Evolutionary conservation across 148 eudicot genomes (phyloP).

Genomic region (Diospyros kaki): DNA sequence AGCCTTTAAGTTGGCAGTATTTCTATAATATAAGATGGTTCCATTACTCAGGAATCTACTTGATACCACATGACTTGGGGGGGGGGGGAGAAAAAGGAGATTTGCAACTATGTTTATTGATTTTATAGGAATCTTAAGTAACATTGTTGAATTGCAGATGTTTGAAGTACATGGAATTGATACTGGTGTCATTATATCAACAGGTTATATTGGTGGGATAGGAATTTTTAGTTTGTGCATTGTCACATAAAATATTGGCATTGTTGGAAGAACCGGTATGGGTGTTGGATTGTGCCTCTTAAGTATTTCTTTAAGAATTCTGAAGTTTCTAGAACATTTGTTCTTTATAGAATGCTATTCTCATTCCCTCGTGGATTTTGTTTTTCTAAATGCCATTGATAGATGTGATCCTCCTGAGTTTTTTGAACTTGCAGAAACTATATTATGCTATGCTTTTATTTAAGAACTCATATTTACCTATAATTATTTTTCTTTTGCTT

Average conservation of each 20-base stretch:
- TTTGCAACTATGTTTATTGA: too few relatives aligned
- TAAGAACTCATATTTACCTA: not conserved
- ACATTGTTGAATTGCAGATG: not conserved
- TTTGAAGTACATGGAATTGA: constrained; percentile 12
- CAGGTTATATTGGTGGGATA: constrained; percentile 85
- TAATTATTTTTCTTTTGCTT: constrained; percentile 4
- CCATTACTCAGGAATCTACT: too few relatives aligned
- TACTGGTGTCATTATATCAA: constrained; percentile 14
- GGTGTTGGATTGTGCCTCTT: not conserved
- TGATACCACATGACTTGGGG: too few relatives aligned
- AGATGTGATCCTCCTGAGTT: too few relatives aligned
- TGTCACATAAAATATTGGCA: constrained; percentile 79
- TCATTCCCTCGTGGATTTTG: not conserved
- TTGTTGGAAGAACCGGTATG: constrained; percentile 94
- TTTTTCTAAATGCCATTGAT: not conserved
- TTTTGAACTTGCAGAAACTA: not conserved
- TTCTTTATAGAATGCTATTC: not conserved
- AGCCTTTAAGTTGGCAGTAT: too few relatives aligned
- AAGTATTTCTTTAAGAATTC: constrained; percentile 1
- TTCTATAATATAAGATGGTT: too few relatives aligned
- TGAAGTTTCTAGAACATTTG: not conserved
- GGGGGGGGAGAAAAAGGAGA: too few relatives aligned
- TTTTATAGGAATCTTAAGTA: too few relatives aligned
- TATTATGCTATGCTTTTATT: not conserved
- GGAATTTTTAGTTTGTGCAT: constrained; percentile 78